Conservation (phyloP, 352 stramenopile species). For the Pythium apleroticum region DNA sequence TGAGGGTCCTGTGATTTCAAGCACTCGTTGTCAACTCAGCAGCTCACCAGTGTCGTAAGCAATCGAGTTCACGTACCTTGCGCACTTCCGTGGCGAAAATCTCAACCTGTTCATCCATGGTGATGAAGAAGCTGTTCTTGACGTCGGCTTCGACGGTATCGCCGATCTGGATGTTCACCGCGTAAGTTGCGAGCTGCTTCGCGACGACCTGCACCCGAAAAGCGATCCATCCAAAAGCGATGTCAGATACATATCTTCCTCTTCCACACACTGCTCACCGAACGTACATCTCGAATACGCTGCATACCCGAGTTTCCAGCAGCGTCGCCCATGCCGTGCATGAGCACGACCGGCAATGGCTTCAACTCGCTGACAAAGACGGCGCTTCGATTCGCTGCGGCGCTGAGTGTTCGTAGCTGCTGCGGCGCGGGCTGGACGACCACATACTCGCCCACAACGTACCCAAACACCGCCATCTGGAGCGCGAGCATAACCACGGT, state of each 20-base stretch:
- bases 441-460: conserved; percentile 21
- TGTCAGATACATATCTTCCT: neutral
- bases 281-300: conserved; percentile 67
- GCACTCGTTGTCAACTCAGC: too few relatives aligned
- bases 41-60: too few relatives aligned
- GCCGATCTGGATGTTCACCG: conserved; percentile 88
- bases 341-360: conserved; percentile 74
- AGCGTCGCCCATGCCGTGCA: conserved; percentile 95
- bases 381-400: conserved; percentile 9
- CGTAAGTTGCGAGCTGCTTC: conserved; percentile 83
- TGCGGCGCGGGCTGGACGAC: conserved; percentile 18
- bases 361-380: conserved; percentile 39
- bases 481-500: conserved; percentile 47
- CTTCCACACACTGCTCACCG: neutral
- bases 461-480: conserved; percentile 50
- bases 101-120: conserved; percentile 90
- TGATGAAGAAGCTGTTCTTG: conserved; percentile 93
- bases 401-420: neutral
- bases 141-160: conserved; percentile 82
- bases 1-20: conserved; percentile 68
- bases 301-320: conserved; percentile 91
- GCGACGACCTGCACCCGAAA: conserved; percentile 45
- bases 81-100: conserved; percentile 86
- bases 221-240: neutral
- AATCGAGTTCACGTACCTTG: conserved; percentile 33